phyloP scores from a whole-genome alignment of 2,329 filamentous ascomycete genomes.

The Furcasterigmium furcatum region DNA sequence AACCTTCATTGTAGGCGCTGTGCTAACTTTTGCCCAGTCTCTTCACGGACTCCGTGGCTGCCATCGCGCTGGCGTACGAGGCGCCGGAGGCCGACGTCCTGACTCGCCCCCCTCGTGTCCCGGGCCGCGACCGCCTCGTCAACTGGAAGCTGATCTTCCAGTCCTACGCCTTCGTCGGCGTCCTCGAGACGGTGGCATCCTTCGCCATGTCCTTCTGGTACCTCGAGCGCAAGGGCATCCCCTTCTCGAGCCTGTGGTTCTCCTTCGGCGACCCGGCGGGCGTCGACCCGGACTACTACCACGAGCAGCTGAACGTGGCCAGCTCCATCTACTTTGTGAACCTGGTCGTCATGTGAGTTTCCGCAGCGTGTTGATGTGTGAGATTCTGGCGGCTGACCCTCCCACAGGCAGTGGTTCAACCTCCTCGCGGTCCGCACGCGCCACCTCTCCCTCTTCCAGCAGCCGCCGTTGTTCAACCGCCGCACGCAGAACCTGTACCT shows the following conservation, averaged over 20 bases:
- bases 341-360: constrained; percentile 67
- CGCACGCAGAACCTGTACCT: constrained; percentile 65
- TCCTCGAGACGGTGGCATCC: constrained; percentile 56
- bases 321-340: constrained; percentile 79
- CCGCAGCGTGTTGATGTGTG: too few species aligned
- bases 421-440: constrained; percentile 67
- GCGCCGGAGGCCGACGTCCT: constrained; percentile 74
- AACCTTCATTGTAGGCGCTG: too few species aligned
- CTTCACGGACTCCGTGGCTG: constrained; percentile 74
- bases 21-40: too few species aligned
- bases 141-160: constrained; percentile 71
- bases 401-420: constrained; percentile 67
- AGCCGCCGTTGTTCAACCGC: constrained; percentile 65
- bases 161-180: constrained; percentile 67
- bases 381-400: constrained; percentile 17
- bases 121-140: constrained; percentile 68
- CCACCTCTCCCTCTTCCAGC: constrained; percentile 66
- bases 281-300: constrained; percentile 52
- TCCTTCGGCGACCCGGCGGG: constrained; percentile 52
- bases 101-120: constrained; percentile 62
- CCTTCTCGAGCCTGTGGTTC: constrained; percentile 66
- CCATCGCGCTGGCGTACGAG: constrained; percentile 73
- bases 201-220: constrained; percentile 69
- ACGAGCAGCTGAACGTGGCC: constrained; percentile 56
- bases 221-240: constrained; percentile 57